Base-by-base conservation (phyloP, 2,329 filamentous ascomycete species). In the Fusarium foetens region DNA sequence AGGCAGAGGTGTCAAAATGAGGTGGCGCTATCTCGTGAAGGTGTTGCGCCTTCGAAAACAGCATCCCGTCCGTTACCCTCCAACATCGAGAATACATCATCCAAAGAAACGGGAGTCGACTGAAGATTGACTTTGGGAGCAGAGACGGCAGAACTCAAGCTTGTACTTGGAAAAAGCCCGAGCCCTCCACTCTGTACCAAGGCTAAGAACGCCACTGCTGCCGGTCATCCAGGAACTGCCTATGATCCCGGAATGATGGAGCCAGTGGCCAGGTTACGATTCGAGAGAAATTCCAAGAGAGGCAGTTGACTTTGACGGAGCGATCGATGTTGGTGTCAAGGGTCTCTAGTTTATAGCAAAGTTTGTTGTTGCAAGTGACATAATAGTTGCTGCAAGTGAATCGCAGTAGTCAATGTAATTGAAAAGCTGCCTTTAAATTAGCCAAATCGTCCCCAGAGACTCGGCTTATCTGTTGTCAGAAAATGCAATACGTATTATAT, bases 201-300 rank as follows among this genome's bases (percentile, higher is more conserved):
- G 41, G 43, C 59, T 36, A 70, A 52, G 52, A 66, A 38, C 65
- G 70, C 69, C 65, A 72, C 70, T 60, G 67, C 65, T 72, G 69
- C 48, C 52, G 43, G 46, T 62, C 59, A 70, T 66, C 19, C 51
- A 72, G 69, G 69, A 49, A 66, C 58, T 49, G 52, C 25, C 27
- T 48, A 38, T 55, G 41, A 62, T 41, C 65, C 55, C 36, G 42
- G 48, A 63, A 64, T 23, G 66, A 61, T 48, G 58, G 63, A 62
- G 41, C 55, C 66, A 63, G 48, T 68, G 49, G 42, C 63, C 49
- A 31, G 49, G 57, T 38, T 63, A 62, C 29, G 39, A 58, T 68
- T 25, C 46, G 38, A 68, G 52, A 54, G 64, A n/a, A 52, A 58
- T 57, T 48, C 46, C 58, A 69, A 46, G 63, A 63, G 63, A 63